These are phyloP conservation scores for Astragalus membranaceus DNA, from an alignment of 306 rosid species.

Conservation along the genomic window DNA sequence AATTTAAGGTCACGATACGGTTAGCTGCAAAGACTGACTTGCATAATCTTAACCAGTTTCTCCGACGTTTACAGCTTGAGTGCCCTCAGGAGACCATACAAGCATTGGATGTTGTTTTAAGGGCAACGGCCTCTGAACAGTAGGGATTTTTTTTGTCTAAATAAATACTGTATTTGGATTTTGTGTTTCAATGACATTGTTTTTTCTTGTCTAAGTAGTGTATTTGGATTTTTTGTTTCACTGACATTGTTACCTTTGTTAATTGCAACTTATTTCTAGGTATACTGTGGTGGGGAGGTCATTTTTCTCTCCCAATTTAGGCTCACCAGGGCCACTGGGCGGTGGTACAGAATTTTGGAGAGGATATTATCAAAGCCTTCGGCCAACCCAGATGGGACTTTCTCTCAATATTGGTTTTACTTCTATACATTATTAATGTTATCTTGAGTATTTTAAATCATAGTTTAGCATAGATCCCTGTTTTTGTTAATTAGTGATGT, in stretches of 20 bases:
- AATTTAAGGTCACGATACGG: constrained; percentile 45
- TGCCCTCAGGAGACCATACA: constrained; percentile 62
- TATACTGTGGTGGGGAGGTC: constrained; percentile 37
- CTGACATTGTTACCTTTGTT: neutral
- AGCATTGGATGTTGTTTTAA: constrained; percentile 59
- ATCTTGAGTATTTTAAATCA: neutral
- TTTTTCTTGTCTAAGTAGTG: neutral
- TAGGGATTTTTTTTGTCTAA: neutral
- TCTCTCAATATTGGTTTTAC: constrained; percentile 48
- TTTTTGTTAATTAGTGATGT: neutral
- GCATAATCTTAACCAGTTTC: constrained; percentile 39
- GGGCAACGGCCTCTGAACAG: constrained; percentile 46
- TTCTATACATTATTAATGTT: neutral
- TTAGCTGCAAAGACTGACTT: constrained; percentile 48
- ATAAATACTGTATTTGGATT: neutral
- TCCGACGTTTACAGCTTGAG: constrained; percentile 37
- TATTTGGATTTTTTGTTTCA: neutral
- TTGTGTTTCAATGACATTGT: neutral
- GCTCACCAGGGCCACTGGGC: constrained; percentile 26
- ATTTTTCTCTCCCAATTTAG: constrained; percentile 28
- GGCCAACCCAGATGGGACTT: constrained; percentile 46
- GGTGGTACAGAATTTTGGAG: constrained; percentile 36
- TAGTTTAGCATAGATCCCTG: neutral
- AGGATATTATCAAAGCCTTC: constrained; percentile 37
- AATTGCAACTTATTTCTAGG: neutral